Evolutionary conservation across 2,329 filamentous ascomycete genomes (phyloP), one percentile per base, ranked within the genome.

Genomic region (Pseudofabraea citricarpa): DNA sequence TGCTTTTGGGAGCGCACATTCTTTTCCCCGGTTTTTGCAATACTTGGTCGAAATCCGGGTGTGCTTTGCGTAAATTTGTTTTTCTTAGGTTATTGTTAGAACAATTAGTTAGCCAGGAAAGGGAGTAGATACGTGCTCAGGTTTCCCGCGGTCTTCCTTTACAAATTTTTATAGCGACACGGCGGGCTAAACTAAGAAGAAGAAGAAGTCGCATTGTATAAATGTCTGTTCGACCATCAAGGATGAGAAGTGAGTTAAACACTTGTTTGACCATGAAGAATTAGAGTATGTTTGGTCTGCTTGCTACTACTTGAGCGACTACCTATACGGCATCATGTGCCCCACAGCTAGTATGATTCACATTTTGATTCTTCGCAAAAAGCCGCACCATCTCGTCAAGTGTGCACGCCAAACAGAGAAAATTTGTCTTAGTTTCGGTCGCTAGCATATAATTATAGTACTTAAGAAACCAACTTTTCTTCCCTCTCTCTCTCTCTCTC

Each of bases 401-500:
- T 37, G 20, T 22, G 35, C 19, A 20, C 18, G 18, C 19, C 12
- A 23, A 37, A 37, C 18, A 37, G 35, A 37, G 35, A 37, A 37
- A 37, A 22, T 37, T 37, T 37, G 35, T 37, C 35, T 37, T 37
- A 23, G 35, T 23, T 37, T 7, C 12, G 35, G 35, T 37, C 19
- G 9, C 35, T 37, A 37, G 35, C 18, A 37, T 37, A 37, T 37
- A 37, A 21, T 37, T 37, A 37, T n/a, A 37, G 3, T 15, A 37
- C 20, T 37, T 37, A 37, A 37, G 18, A 37, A 37, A 37, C 35
- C 19, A 37, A 37, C 6, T 37, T 23, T 37, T 37, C 35, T n/a
- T 24, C 35, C 15, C 19, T 21, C 33, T 36, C 33, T 16, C 19
- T 20, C 33, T 20, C 33, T 36, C 33, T 20, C 32, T 19, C 19